Evolutionary conservation across 129 eudicot species (phyloP).

Genomic region (Rutidosis leptorrhynchoides): DNA sequence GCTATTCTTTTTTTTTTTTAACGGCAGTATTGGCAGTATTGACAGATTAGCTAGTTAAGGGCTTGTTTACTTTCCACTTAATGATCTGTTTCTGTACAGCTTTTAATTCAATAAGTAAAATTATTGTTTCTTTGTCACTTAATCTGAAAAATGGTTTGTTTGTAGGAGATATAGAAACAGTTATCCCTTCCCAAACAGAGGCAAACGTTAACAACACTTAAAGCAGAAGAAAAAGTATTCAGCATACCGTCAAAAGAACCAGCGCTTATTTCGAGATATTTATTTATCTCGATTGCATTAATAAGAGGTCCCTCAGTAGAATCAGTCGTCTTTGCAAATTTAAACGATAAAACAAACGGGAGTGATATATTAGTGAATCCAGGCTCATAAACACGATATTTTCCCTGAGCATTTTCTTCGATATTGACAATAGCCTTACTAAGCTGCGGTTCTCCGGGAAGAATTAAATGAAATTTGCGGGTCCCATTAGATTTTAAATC

Average conservation of each 20-base stretch:
- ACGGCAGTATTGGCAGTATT: too few species aligned
- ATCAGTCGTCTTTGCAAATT: constrained; percentile 59
- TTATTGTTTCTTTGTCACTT: too few species aligned
- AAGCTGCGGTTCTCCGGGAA: constrained; percentile 50
- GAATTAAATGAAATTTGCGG: constrained; percentile 54
- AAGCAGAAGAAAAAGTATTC: too few species aligned
- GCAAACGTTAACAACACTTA: too few species aligned
- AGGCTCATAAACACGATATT: constrained; percentile 69
- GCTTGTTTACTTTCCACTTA: too few species aligned
- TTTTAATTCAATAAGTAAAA: too few species aligned
- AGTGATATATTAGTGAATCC: constrained; percentile 59
- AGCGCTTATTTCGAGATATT: constrained; percentile 50
- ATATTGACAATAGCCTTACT: constrained; percentile 65
- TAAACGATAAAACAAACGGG: constrained; percentile 77
- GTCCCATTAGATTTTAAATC: constrained; percentile 38
- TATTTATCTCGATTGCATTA: constrained; percentile 84
- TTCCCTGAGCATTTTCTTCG: constrained; percentile 80
- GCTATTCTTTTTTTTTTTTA: too few species aligned
- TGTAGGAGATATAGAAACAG: too few species aligned
- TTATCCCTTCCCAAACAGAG: not conserved
- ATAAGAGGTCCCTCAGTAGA: constrained; percentile 73
- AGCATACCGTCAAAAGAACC: constrained; percentile 69
- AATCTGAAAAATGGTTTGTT: too few species aligned
- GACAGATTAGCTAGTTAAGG: too few species aligned
- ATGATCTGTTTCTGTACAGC: too few species aligned